A percentile compares a stretch with the other conserved stretches of the same genome.
Evolutionary conservation across 1,284 basidiomycete species (phyloP).

Genomic region (Exobasidium rhododendri): DNA sequence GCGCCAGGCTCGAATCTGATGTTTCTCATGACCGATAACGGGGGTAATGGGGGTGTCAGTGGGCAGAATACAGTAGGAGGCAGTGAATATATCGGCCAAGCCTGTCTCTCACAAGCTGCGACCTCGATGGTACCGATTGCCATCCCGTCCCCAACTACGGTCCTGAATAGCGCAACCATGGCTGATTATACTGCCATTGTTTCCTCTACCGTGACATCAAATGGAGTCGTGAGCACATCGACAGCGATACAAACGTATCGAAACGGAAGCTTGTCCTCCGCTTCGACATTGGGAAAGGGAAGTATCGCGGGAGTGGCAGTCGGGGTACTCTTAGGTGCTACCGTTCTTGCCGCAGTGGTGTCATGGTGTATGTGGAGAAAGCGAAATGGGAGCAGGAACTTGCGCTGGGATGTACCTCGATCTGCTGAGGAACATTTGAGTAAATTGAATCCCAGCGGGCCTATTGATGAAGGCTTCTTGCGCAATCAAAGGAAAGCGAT

Average conservation of each 20-base stretch:
- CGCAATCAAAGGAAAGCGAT: neutral
- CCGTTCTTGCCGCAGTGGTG: constrained; percentile 21
- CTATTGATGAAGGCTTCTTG: constrained; percentile 12
- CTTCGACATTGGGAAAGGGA: constrained; percentile 4
- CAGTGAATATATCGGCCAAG: constrained; percentile 24
- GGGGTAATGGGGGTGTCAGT: constrained; percentile 27
- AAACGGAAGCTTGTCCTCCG: constrained; percentile 17
- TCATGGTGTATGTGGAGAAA: constrained; percentile 32
- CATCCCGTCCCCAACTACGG: constrained; percentile 24
- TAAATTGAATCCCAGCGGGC: constrained; percentile 4
- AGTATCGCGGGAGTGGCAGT: constrained; percentile 18
- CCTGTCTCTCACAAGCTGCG: constrained; percentile 23
- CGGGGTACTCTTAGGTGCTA: constrained; percentile 24
- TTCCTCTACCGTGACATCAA: constrained; percentile 27
- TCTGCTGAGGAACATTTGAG: constrained; percentile 4
- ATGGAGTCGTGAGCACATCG: constrained; percentile 25
- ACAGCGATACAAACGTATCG: constrained; percentile 30
- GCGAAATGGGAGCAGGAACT: constrained; percentile 21
- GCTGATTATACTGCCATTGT: constrained; percentile 32
- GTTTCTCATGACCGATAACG: constrained; percentile 28
- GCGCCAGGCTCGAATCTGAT: constrained; percentile 28
- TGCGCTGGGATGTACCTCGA: constrained; percentile 15
- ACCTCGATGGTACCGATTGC: neutral
- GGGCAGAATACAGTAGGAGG: constrained; percentile 28
- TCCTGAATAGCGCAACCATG: constrained; percentile 15